These are phyloP conservation scores for Aspergillus sp. DNA, from an alignment of 2,329 filamentous ascomycete genomes.

Conservation along the genomic window DNA sequence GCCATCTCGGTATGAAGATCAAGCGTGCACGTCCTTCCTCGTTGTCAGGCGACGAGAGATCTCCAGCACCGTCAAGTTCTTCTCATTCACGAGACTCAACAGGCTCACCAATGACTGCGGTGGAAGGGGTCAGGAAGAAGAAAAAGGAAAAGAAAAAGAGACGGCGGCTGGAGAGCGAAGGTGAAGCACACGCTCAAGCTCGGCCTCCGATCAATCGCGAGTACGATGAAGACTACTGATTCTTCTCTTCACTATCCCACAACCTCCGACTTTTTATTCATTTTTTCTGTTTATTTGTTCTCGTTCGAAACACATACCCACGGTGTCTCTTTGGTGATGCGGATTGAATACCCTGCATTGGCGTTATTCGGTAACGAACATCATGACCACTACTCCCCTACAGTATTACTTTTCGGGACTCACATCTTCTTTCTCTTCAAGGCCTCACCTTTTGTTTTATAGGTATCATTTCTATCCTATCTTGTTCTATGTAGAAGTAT, in stretches of 20 bases:
- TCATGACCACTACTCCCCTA: neutral
- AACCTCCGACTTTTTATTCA: neutral
- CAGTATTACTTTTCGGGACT: neutral
- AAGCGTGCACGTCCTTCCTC: neutral
- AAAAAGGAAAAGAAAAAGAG: constrained; percentile 21
- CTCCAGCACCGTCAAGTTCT: neutral
- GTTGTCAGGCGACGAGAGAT: constrained; percentile 2
- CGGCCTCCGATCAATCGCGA: neutral
- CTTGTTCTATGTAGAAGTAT: neutral
- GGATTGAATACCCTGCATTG: constrained; percentile 1
- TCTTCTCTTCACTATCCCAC: neutral
- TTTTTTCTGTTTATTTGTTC: neutral
- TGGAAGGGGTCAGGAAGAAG: constrained; percentile 3
- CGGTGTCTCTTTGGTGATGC: neutral
- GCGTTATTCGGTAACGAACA: constrained; percentile 3
- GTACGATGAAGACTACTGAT: neutral
- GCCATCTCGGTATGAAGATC: neutral
- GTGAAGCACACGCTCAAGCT: neutral
- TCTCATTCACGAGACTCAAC: neutral
- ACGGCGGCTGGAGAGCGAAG: constrained; percentile 1
- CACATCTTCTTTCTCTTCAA: neutral
- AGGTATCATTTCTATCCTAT: neutral
- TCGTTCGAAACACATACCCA: neutral
- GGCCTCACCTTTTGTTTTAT: neutral
- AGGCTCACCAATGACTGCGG: neutral